A percentile compares a stretch with the other conserved stretches of the same genome.
Conservation (phyloP, 352 stramenopile species). For the Phytophthora pinifolia region DNA sequence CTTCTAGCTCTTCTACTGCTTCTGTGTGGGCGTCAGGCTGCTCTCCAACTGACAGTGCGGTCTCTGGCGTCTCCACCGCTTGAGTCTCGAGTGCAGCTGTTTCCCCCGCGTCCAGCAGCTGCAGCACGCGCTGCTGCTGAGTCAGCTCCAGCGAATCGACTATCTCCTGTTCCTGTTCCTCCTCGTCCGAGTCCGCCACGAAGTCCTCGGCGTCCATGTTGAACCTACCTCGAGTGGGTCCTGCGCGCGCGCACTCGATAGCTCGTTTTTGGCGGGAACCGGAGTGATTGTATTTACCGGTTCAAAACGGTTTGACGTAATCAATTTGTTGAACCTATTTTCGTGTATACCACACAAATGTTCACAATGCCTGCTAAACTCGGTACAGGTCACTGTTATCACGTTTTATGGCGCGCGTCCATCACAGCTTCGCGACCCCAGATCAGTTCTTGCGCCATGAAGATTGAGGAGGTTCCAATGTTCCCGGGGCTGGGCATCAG, state of each 20-base stretch:
- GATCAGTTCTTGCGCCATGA: slow-evolving; percentile 6
- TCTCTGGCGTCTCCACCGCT: not conserved
- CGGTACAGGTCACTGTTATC: too few species aligned
- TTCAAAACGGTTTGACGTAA: not conserved
- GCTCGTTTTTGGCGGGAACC: slow-evolving; percentile 6
- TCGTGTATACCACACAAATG: too few species aligned
- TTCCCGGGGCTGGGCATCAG: slow-evolving; percentile 25
- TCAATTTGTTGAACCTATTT: too few species aligned
- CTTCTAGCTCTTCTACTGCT: not conserved
- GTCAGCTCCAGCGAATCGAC: slow-evolving; percentile 12
- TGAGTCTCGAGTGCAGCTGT: not conserved
- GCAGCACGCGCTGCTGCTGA: slow-evolving; percentile 10
- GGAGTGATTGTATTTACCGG: slow-evolving; percentile 15
- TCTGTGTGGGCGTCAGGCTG: slow-evolving; percentile 2
- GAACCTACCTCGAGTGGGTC: not conserved
- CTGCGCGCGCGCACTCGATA: not conserved
- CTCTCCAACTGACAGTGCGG: slow-evolving; percentile 4
- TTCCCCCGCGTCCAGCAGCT: not conserved
- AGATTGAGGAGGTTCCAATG: slow-evolving; percentile 20
- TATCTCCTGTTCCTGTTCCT: slow-evolving; percentile 13
- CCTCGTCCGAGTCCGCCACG: slow-evolving; percentile 54
- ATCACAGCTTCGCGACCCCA: not conserved
- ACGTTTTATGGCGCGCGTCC: not conserved
- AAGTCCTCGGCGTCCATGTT: slow-evolving; percentile 56
- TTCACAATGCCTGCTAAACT: too few species aligned